Percentiles rank a stretch among this genome's conserved stretches.
Evolutionary conservation across 2,329 filamentous ascomycete genomes (phyloP).

Genomic region (Botrytis squamosa): DNA sequence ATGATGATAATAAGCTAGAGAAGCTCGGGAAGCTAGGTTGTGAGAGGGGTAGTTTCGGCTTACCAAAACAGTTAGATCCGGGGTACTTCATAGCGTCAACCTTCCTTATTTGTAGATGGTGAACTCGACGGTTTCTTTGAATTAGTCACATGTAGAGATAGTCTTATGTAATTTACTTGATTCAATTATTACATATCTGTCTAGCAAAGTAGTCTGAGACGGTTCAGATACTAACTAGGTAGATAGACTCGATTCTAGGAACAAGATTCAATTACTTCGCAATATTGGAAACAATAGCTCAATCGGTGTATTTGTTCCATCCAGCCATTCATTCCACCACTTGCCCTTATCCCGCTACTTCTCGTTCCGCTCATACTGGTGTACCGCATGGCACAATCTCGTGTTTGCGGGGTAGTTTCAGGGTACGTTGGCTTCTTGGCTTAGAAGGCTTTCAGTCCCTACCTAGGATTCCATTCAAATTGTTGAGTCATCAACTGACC

Average conservation of each 20-base stretch:
- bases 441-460: background rate
- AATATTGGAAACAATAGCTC: background rate
- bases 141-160: background rate
- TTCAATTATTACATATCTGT: background rate
- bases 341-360: background rate
- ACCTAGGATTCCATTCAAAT: background rate
- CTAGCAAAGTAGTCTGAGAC: no score
- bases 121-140: background rate
- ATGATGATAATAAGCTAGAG: background rate
- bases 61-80: constrained; percentile 8
- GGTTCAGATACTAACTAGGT: no score
- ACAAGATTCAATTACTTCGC: background rate
- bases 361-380: background rate
- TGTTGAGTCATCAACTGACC: no score
- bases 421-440: background rate
- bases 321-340: background rate
- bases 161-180: background rate
- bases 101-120: constrained; percentile 12
- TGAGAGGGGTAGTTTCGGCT: constrained; percentile 20
- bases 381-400: background rate
- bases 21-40: background rate
- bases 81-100: constrained; percentile 38
- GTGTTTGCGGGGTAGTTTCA: constrained; percentile 9
- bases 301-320: background rate
- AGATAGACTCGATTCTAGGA: background rate